Evolutionary conservation across 352 stramenopile species (phyloP), one percentile per base, ranked within the genome.

Genomic region (Phytophthora tentaculata): DNA sequence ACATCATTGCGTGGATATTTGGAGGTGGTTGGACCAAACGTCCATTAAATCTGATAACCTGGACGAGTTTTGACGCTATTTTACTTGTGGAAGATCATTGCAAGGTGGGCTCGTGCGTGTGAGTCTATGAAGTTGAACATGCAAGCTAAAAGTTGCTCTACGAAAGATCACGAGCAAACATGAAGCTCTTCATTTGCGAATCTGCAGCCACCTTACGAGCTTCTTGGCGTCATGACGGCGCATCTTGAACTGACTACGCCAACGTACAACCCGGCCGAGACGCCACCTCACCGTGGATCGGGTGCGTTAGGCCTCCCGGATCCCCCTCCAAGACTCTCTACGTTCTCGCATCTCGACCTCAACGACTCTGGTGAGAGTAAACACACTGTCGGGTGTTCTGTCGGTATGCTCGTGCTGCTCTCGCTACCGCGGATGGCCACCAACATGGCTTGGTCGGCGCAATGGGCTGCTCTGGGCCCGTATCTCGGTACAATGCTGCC

Each of bases 371-470:
- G 70, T 4, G 67, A 74, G 17, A 57, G 56, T 39, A 68, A 73
- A 20, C 61, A 66, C 49, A 68, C 56, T 4, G 48, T n/a, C 49
- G 67, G 80, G 0, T 90, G 81, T 64, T 94, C 85, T 1, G 61
- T 94, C 9, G 56, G 70, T 1, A 91, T 91, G 80, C 72, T 94
- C 3, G 71, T 94, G 54, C 64, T 92, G 16, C 74, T 92, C 3
- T 88, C 84, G 17, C 54, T 92, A 17, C 84, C 86, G 0, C 74
- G 83, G 9, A 90, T 94, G 82, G 84, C 86, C 10, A 89, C 77
- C 43, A 91, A 91, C 60, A 91, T 92, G 83, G 83, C 80, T 9
- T 94, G 84, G 86, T 87, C 83, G 1, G 84, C 86, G 39, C 84
- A 94, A 50, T 92, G 86, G 86, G 83, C 84, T 2, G 84, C 84